A percentile compares a stretch with the other conserved stretches of the same genome.
These are phyloP conservation scores for Cercospora beticola DNA, from an alignment of 2,329 filamentous ascomycete species.

Conservation along the genomic window DNA sequence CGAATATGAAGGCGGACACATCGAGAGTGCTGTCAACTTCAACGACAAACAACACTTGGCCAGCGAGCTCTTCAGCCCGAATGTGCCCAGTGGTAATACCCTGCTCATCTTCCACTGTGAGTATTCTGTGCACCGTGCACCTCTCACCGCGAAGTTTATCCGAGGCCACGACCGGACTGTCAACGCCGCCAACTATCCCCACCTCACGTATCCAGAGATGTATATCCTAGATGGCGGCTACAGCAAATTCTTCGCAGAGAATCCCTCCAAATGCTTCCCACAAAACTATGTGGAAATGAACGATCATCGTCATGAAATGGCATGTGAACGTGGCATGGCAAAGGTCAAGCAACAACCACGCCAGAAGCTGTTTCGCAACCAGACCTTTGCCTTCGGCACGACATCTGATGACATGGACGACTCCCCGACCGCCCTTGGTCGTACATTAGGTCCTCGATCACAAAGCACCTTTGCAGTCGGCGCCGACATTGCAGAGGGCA, in stretches of 20 bases:
- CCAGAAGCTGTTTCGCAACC: constrained; percentile 79
- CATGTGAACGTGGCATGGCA: constrained; percentile 92
- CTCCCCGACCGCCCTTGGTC: constrained; percentile 56
- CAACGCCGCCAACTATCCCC: constrained; percentile 84
- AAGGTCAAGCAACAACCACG: constrained; percentile 81
- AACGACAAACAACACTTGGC: constrained; percentile 92
- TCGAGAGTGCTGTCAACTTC: constrained; percentile 89
- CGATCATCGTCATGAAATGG: constrained; percentile 83
- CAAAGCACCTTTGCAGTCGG: constrained; percentile 36
- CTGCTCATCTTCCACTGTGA: constrained; percentile 95
- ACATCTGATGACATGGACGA: constrained; percentile 60
- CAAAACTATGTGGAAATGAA: constrained; percentile 98
- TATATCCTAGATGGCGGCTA: constrained; percentile 98
- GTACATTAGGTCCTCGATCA: constrained; percentile 31
- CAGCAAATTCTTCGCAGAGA: constrained; percentile 81
- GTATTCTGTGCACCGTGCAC: constrained; percentile 94
- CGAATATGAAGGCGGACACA: constrained; percentile 95
- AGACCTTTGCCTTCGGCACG: constrained; percentile 93
- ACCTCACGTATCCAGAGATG: constrained; percentile 90
- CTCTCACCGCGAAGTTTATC: constrained; percentile 92
- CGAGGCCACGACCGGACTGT: constrained; percentile 82
- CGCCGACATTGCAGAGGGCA: constrained; percentile 33
- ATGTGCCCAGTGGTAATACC: constrained; percentile 55
- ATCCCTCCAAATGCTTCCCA: constrained; percentile 80
- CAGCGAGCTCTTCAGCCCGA: constrained; percentile 67